These are phyloP conservation scores for Ichthyophonus hoferi DNA, from an alignment of 208 protist genomes.

Conservation along the genomic window DNA sequence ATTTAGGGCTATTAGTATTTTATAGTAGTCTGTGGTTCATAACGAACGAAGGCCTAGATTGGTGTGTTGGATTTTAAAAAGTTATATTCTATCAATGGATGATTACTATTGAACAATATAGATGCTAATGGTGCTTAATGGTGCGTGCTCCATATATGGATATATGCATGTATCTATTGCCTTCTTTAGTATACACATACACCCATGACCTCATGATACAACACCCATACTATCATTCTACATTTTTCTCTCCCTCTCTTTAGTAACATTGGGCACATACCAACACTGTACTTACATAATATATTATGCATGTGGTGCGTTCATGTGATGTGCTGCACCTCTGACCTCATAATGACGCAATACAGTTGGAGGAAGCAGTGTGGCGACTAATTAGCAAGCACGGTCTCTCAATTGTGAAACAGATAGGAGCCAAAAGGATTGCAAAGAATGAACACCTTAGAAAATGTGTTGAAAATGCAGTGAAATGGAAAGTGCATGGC, in stretches of 20 bases:
- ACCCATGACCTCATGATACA: neutral
- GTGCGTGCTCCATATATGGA: neutral
- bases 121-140: neutral
- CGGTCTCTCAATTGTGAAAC: neutral
- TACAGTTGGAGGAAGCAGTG: slow-evolving; percentile 2
- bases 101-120: neutral
- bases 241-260: neutral
- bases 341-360: too few relatives aligned
- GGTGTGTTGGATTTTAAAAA: too few relatives aligned
- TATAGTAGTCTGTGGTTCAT: too few relatives aligned
- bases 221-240: neutral
- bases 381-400: neutral
- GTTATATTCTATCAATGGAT: too few relatives aligned
- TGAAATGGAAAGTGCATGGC: neutral
- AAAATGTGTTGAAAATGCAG: neutral
- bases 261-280: neutral
- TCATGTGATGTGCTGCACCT: neutral
- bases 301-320: neutral
- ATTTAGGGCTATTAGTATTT: too few relatives aligned
- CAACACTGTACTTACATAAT: neutral
- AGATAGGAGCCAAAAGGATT: neutral
- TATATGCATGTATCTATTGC: neutral
- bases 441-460: neutral
- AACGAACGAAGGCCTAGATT: too few relatives aligned
- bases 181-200: too few relatives aligned